Percentiles rank a stretch among this genome's conserved stretches.
Conservation (phyloP, 2,329 filamentous ascomycete genomes). For the Penicillium brevicompactum region DNA sequence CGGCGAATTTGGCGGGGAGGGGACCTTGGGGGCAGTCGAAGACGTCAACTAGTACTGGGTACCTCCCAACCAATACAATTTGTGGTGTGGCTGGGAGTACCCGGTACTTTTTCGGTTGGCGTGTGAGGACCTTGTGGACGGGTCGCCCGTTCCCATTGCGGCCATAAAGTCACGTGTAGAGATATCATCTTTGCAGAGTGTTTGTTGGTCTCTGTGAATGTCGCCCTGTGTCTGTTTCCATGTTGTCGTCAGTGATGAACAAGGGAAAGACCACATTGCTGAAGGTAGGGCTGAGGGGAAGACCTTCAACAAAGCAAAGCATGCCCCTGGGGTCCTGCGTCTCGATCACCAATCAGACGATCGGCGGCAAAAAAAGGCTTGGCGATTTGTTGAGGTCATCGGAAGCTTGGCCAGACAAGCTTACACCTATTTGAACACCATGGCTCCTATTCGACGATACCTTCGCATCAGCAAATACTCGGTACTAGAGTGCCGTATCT, state of each 20-base stretch:
- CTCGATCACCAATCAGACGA: conserved; percentile 21
- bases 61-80: background rate
- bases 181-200: background rate
- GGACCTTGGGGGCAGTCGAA: conserved; percentile 35
- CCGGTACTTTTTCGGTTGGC: conserved; percentile 10
- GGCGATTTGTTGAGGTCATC: conserved; percentile 16
- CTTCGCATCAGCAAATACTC: conserved; percentile 90
- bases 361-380: conserved; percentile 17
- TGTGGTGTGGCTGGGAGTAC: conserved; percentile 7
- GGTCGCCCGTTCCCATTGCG: conserved; percentile 19
- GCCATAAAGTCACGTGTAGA: conserved; percentile 19
- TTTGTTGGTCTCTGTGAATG: background rate
- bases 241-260: background rate
- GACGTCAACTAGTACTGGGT: conserved; percentile 28
- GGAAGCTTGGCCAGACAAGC: background rate
- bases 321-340: conserved; percentile 3
- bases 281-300: background rate
- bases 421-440: conserved; percentile 41
- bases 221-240: background rate
- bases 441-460: conserved; percentile 89
- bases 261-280: background rate
- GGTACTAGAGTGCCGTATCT: conserved; percentile 94
- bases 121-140: conserved; percentile 37
- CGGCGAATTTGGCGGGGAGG: conserved; percentile 7
- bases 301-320: background rate